Conservation (phyloP, 2,329 filamentous ascomycete species). For the Fusarium sambucinum region DNA sequence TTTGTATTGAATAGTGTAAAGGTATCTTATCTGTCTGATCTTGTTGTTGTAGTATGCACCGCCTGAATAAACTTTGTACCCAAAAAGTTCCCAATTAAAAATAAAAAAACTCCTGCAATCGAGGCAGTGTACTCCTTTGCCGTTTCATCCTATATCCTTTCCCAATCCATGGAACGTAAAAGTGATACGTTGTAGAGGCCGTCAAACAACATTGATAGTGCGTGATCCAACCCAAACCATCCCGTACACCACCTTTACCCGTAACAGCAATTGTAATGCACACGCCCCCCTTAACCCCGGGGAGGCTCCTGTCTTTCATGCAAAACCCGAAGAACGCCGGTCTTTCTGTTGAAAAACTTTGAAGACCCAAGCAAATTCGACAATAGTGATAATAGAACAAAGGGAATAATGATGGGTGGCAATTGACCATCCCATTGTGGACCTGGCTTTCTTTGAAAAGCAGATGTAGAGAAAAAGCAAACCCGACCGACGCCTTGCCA, state of each 20-base stretch:
- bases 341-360: constrained; percentile 5
- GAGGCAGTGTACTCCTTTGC: constrained; percentile 40
- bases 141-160: constrained; percentile 31
- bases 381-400: constrained; percentile 32
- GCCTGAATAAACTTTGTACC: constrained; percentile 10
- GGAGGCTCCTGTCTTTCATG: constrained; percentile 28
- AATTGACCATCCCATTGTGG: constrained; percentile 30
- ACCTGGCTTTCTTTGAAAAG: constrained; percentile 38
- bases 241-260: constrained; percentile 14
- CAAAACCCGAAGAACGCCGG: constrained; percentile 35
- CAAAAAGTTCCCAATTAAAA: constrained; percentile 22
- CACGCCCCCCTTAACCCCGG: constrained; percentile 32
- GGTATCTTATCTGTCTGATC: constrained; percentile 27
- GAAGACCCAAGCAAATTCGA: background rate
- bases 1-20: constrained; percentile 21
- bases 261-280: constrained; percentile 34
- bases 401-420: constrained; percentile 34
- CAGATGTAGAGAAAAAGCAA: constrained; percentile 23
- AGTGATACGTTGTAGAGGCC: constrained; percentile 34
- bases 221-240: constrained; percentile 23
- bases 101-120: constrained; percentile 34
- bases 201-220: constrained; percentile 29
- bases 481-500: constrained; percentile 38
- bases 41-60: constrained; percentile 16
- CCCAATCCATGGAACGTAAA: constrained; percentile 30